Evolutionary conservation across 768 basidiomycete genomes (phyloP).

Genomic region (Boletellus emodensis): DNA sequence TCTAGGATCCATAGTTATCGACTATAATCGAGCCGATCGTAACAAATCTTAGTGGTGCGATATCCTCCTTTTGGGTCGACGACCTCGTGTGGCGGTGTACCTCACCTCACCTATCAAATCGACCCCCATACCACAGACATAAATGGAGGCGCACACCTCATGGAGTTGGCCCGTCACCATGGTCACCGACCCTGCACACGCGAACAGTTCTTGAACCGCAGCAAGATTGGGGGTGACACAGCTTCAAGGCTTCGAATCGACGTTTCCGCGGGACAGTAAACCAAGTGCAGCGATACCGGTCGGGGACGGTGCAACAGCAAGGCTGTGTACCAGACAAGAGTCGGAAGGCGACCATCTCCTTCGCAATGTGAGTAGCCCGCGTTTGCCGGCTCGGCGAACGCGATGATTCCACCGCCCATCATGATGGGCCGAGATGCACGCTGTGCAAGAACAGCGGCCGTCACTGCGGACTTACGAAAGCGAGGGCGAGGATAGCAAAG

Average conservation of each 20-base stretch:
- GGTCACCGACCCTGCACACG: neutral
- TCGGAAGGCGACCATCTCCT: too few species aligned
- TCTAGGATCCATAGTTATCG: too few species aligned
- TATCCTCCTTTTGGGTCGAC: too few species aligned
- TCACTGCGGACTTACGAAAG: too few species aligned
- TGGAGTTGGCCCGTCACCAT: neutral
- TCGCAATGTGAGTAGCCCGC: neutral
- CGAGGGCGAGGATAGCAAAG: too few species aligned
- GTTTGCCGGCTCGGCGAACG: neutral
- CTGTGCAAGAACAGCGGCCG: too few species aligned
- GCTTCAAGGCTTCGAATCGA: neutral
- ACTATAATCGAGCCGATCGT: too few species aligned
- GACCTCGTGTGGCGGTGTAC: too few species aligned
- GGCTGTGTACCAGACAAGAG: constrained; percentile 2
- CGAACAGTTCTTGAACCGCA: neutral
- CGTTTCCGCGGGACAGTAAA: constrained; percentile 1
- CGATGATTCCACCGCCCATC: neutral
- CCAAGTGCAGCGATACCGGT: neutral
- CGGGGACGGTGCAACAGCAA: constrained; percentile 2
- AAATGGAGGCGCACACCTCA: neutral
- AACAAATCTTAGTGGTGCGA: too few species aligned
- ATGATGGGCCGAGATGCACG: too few species aligned
- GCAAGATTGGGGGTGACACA: neutral
- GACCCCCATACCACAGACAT: too few species aligned
- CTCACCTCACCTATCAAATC: too few species aligned